Evolutionary conservation across 371 early-diverging fungal genomes (phyloP), one percentile per base, ranked within the genome.

Genomic region (Lichtheimia ornata): DNA sequence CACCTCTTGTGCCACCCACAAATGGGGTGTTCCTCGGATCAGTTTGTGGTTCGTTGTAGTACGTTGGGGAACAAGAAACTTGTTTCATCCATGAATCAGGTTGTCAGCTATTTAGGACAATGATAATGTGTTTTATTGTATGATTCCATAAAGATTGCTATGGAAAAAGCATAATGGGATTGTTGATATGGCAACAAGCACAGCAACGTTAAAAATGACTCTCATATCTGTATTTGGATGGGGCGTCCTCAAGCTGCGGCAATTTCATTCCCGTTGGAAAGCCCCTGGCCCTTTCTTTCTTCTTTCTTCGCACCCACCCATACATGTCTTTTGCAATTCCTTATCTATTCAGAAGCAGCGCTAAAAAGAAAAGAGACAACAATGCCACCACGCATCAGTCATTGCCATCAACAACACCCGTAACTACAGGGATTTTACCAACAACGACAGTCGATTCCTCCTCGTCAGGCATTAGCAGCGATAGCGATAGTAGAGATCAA

Each of bases 261-360:
- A 27, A 22, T 52, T 52, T 22, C 28, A 15, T 52, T 52, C 24
- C 27, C 28, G 45, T 41, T 45, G 45, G 53, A 35, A 35, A 59
- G 56, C 45, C 56, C 54, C 47, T 53, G 43, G 30, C 17, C 51
- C 18, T 49, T 56, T 51, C 47, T 42, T 40, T 24, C 28, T 59
- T 18, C 47, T 58, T 65, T 22, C 35, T 35, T 35, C 11, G 28
- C 35, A 35, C 35, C 45, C 28, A 20, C 35, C 17, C 40, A 47
- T 50, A 28, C 45, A 64, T 69, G 69, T 69, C 69, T 27, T 61
- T 69, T 61, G 55, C 69, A 50, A 63, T 73, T 44, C 69, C 69
- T 15, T 77, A 71, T 40, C 70, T 74, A 40, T 62, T 72, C 24
- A 74, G 67, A 59, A 63, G 62, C 35, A 62, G 63, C 55, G 69